Evolutionary conservation across 1,284 basidiomycete genomes (phyloP), one percentile per base, ranked within the genome.

Genomic region (Hypsizygus ulmarius): DNA sequence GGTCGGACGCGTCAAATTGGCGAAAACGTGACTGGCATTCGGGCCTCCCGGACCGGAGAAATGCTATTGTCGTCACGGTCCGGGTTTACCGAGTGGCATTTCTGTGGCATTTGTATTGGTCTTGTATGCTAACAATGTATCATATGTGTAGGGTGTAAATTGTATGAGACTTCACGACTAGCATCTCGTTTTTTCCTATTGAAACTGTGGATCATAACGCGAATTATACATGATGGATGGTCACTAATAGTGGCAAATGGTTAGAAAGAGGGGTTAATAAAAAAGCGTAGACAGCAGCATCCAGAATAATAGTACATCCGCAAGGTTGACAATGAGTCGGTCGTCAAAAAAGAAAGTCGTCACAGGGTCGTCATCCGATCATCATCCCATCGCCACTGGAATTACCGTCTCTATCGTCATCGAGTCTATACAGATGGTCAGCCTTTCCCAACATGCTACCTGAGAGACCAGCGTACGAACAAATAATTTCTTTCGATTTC

Each of bases 401-500:
- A 21, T 72, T 72, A 5, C 74, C 81, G 57, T 87, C 84, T 59
- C 79, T 69, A 60, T 87, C 86, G 60, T 90, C 87, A 63, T 89
- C 84, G 66, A 89, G 66, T 63, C 84, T 87, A 56, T n/a, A 49
- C 43, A 53, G 47, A 39, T 43, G 19, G 41, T 58, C 50, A 56
- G 53, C 53, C 62, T 15, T 21, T 39, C n/a, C 19, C 28, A 39
- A 8, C 14, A 39, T 15, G 3, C 25, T 29, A 40, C 18, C 16
- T 21, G 36, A 44, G 29, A 15, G 32, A 25, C 15, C 33, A 52
- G 19, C 34, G 39, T 46, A 78, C 85, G 65, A 57, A 87, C 83
- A 90, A 64, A 72, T 90, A 90, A 66, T 90, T 90, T 55, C 87
- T 72, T 60, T 93, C 91, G 57, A 94, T 92, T 67, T 93, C 91